Base-by-base conservation (phyloP, 176 grass and related monocot genomes). In the Chrysopogon serrulatus region DNA sequence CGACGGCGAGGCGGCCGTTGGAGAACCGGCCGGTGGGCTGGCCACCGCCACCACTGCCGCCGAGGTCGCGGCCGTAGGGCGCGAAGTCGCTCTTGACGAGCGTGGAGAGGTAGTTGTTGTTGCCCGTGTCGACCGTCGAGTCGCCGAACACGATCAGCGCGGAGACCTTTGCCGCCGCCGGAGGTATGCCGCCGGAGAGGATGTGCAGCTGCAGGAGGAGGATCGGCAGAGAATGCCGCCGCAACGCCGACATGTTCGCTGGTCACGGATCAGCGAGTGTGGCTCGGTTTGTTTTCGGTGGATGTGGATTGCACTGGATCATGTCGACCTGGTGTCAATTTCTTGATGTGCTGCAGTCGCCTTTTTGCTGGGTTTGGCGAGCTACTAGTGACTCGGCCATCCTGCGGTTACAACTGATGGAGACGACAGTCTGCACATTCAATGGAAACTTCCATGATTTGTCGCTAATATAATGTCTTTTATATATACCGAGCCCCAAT, bases 111-210 rank as follows among this genome's bases (percentile, higher is more conserved):
- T 74, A 75, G 72, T 84, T 83, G 89, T 91, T 94, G 79, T 94
- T 94, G 21, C 92, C 92, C 6, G 86, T 81, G 71, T 91, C 92
- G 16, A 91, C 73, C 6, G 91, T 45, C 5, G 92, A 94, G 80
- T 94, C 92, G 12, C 92, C 92, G 53, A 94, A 91, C 18, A 86
- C 79, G 23, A 91, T 23, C 76, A 98, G 16, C 23, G 95, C 92
- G 15, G 92, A 62, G 24, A 98, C 71, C 59, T 84, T 79, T 4
- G 83, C 79, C 60, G 59, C 6, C 2, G 66, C 39, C 4, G 64
- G 71, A 15, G 9, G 24, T 10, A n/a, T n/a, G n/a, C 33, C 26
- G 78, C 64, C 64, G 53, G 27, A 70, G 54, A 90, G 78, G 27
- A 71, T 17, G 53, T 17, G 18, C 65, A 90, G 26, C 18, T 71